A percentile compares a stretch with the other conserved stretches of the same genome.
Conservation (phyloP, 768 basidiomycete species). For the Daedaleopsis nitida region DNA sequence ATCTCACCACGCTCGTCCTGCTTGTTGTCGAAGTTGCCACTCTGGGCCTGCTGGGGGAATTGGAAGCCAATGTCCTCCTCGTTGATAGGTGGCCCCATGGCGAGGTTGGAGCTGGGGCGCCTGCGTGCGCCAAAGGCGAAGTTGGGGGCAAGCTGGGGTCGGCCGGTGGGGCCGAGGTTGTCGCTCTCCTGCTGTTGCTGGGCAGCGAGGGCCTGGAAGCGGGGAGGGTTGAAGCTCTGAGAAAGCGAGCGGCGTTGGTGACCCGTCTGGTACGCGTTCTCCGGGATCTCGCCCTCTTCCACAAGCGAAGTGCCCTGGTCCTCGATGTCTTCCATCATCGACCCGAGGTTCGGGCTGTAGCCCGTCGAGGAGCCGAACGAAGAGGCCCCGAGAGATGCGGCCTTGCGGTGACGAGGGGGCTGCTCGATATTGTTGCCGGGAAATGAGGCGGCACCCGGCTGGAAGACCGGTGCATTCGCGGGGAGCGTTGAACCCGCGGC, state of each 20-base stretch:
- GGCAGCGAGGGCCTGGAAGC: constrained; percentile 79
- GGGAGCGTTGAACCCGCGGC: constrained; percentile 55
- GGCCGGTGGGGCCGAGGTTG: constrained; percentile 67
- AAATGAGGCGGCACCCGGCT: constrained; percentile 65
- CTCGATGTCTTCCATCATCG: constrained; percentile 84
- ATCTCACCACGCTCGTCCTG: constrained; percentile 74
- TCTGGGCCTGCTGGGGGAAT: constrained; percentile 67
- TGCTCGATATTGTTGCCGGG: constrained; percentile 47
- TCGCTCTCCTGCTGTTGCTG: constrained; percentile 65
- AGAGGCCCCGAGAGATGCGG: constrained; percentile 67
- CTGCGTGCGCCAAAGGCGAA: constrained; percentile 84
- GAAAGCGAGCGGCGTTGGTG: constrained; percentile 77
- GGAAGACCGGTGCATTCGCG: constrained; percentile 71
- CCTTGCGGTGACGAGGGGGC: constrained; percentile 76
- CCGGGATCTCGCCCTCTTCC: constrained; percentile 82
- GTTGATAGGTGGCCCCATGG: constrained; percentile 67
- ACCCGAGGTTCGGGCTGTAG: constrained; percentile 77
- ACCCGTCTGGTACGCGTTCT: constrained; percentile 51
- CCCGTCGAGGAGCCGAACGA: constrained; percentile 64
- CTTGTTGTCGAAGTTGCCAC: constrained; percentile 41
- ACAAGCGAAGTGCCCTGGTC: constrained; percentile 49
- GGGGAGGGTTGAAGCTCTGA: constrained; percentile 85
- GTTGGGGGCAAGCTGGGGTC: constrained; percentile 87
- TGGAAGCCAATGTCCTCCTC: constrained; percentile 84
- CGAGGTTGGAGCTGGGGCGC: constrained; percentile 48